Evolutionary conservation across 1,284 basidiomycete species (phyloP), one percentile per base, ranked within the genome.

Genomic region (Pyrrhoderma lamaoense): DNA sequence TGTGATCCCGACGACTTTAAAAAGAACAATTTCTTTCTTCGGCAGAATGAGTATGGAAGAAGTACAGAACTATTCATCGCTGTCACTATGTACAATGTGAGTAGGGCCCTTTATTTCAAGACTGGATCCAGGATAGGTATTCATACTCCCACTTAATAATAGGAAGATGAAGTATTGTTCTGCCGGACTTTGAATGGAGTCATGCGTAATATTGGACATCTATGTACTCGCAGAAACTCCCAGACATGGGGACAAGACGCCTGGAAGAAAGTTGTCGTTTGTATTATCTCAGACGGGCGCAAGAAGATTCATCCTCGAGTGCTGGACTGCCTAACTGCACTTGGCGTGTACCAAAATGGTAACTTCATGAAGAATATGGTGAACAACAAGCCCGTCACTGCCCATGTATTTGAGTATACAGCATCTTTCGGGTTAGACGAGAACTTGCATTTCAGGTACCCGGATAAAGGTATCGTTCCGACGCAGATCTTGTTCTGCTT

Each of bases 201-300:
- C 11, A 98, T 98, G 93, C 77, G 78, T 56, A 93, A 91, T 64
- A 91, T 93, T 43, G 74, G 84, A 1, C 89, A 96, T 66, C 74
- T 98, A 5, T 97, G 95, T 66, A 87, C 89, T 8, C 79, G 95
- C 35, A 93, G 94, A 68, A 93, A 93, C 61, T 94, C 90, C 9
- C 82, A 91, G 54, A 95, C 92, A 0, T 99, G 95, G 96, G 95
- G 95, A 2, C 80, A 83, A 5, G 91, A 97, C 51, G 87, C 92
- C 0, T 99, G 95, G 95, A 92, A 98, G 65, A 98, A 96, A 79
- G 86, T 96, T 16, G 93, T 96, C 2, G 89, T 97, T 2, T 94
- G 90, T 63, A 96, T 99, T 58, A 87, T 99, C 34, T 88, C 93
- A 0, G 95, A 99, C 63, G 96, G 95, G 0, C 83, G 96, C 21